These are phyloP conservation scores for Magnaporthiopsis incrustans DNA, from an alignment of 2,329 filamentous ascomycete species.

Conservation along the genomic window DNA sequence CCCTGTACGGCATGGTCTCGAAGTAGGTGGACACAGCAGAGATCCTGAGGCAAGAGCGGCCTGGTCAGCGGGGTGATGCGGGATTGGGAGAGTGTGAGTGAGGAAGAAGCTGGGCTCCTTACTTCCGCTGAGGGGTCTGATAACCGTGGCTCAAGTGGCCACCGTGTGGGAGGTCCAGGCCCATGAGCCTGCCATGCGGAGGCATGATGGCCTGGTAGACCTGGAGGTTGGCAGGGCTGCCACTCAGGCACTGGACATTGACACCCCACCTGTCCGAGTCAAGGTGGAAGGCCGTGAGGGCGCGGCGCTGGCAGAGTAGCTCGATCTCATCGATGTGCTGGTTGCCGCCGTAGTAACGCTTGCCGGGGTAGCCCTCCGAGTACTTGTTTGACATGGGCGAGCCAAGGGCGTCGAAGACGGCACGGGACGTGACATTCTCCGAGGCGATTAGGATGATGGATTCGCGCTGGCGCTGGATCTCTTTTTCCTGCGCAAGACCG, in stretches of 20 bases:
- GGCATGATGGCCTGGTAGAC: conserved; percentile 97
- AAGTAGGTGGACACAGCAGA: conserved; percentile 98
- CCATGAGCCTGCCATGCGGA: conserved; percentile 94
- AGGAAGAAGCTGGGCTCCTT: conserved; percentile 22
- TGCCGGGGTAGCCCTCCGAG: conserved; percentile 96
- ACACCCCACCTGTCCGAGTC: conserved; percentile 91
- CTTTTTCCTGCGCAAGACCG: conserved; percentile 56
- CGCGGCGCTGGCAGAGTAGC: conserved; percentile 87
- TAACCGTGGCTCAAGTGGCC: conserved; percentile 96
- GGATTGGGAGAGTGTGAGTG: background rate
- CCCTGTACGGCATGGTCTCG: conserved; percentile 94
- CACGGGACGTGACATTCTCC: conserved; percentile 97
- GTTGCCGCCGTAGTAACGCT: conserved; percentile 98
- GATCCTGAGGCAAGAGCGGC: conserved; percentile 49
- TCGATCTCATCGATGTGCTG: conserved; percentile 98
- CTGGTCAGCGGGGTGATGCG: background rate
- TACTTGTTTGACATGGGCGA: conserved; percentile 98
- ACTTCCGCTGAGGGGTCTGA: conserved; percentile 91
- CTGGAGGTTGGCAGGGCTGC: conserved; percentile 93
- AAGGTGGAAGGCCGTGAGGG: conserved; percentile 82
- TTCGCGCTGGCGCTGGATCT: conserved; percentile 95
- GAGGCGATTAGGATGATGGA: conserved; percentile 98
- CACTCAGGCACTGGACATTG: conserved; percentile 91
- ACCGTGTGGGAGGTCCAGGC: conserved; percentile 87
- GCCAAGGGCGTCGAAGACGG: conserved; percentile 95